Percentiles rank a stretch among this genome's conserved stretches.
phyloP scores from a whole-genome alignment of 495 filamentous ascomycete species.

The Chaetomidium leptoderma region DNA sequence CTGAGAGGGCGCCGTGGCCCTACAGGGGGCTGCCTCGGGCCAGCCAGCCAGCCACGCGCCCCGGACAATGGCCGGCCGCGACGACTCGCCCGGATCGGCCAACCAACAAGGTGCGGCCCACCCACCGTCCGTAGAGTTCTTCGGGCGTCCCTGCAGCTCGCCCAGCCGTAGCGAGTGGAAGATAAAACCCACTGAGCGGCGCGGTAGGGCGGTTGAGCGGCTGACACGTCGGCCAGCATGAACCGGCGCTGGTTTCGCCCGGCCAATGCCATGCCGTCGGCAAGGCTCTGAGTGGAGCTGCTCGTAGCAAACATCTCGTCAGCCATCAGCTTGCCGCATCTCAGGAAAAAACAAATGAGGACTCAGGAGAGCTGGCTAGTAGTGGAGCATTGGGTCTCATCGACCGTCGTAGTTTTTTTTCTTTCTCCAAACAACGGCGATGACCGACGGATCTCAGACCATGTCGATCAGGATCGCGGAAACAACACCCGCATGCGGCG shows the following conservation, averaged over 20 bases:
- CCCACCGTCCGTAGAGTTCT: constrained; percentile 6
- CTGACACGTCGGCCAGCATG: constrained; percentile 13
- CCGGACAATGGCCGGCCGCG: constrained; percentile 1
- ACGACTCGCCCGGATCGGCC: constrained; percentile 1
- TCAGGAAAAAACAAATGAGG: background rate
- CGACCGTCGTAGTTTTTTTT: background rate
- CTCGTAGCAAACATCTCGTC: background rate
- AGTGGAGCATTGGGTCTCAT: constrained; percentile 6
- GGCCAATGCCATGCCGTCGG: background rate
- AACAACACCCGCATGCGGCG: constrained; percentile 2
- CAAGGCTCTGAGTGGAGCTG: background rate
- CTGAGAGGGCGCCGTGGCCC: background rate
- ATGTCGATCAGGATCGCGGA: constrained; percentile 10
- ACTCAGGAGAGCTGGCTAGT: background rate
- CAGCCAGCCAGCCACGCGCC: background rate
- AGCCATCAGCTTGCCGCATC: background rate
- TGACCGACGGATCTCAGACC: constrained; percentile 9
- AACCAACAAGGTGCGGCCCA: constrained; percentile 3
- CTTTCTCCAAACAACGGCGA: background rate
- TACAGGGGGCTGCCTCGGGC: background rate
- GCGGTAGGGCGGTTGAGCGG: constrained; percentile 6
- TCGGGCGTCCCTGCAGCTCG: constrained; percentile 18
- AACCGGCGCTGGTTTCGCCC: constrained; percentile 1
- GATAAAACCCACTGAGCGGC: constrained; percentile 1
- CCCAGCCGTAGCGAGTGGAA: background rate